Evolutionary conservation across 2,329 filamentous ascomycete genomes (phyloP), one percentile per base, ranked within the genome.

Genomic region (Apiospora hydei): DNA sequence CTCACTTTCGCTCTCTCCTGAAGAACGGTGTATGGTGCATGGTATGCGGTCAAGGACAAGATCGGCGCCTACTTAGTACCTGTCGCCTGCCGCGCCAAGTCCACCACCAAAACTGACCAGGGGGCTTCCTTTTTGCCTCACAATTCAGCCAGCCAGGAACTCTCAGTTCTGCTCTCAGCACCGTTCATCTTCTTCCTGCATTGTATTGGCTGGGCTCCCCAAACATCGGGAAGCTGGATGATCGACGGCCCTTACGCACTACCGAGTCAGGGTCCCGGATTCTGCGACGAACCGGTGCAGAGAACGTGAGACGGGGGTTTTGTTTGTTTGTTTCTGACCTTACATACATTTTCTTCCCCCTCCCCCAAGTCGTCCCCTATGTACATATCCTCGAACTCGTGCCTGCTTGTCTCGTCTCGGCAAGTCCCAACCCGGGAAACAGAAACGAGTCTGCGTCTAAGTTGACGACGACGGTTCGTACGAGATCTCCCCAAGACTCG

Each of bases 51-150:
- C 34, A 38, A 38, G 34, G 1, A 38, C 41, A 43, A 18, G 46
- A 49, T 49, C 46, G 46, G 46, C 46, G 46, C 18, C 18, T 30
- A 30, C 26, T 30, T 30, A 30, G 34, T 38, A 38, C 5, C 41
- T n/a, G 46, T 26, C 51, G 53, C 53, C 53, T 61, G 30, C 16
- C 53, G 53, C 30, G 53, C 53, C 53, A 61, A 61, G 26, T n/a
- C 46, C 46, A n/a, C 46, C 46, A 49, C 21, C n/a, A n/a, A n/a
- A n/a, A n/a, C n/a, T n/a, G n/a, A n/a, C n/a, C 44, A 2, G 10
- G 41, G 41, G 10, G 10, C 26, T 30, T 30, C 41, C 13, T 13
- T 43, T 43, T 14, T 43, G 41, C 8, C 41, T 43, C 41, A 4
- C 10, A 30, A 30, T 10, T 5, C 43, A 44, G 16, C 13, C 43